These are phyloP conservation scores for Saussurea involucrata DNA, from an alignment of 129 eudicot genomes.

Conservation along the genomic window DNA sequence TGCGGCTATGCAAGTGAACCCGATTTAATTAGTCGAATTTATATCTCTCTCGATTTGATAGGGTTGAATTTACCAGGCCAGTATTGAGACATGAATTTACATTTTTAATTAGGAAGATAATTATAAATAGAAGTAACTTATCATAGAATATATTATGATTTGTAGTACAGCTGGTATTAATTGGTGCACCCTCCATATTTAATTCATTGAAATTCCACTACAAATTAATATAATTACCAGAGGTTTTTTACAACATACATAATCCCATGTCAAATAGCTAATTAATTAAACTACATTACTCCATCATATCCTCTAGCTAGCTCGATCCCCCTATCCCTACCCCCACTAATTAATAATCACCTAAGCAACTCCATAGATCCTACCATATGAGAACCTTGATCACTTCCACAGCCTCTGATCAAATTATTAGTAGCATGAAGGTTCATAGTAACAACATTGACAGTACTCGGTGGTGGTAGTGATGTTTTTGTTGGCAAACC, in stretches of 20 bases:
- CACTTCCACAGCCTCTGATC: conserved; percentile 24
- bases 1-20: too few relatives aligned
- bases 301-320: not conserved
- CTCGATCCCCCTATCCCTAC: not conserved
- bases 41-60: too few relatives aligned
- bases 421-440: conserved; percentile 18
- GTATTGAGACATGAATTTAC: too few relatives aligned
- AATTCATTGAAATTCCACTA: not conserved
- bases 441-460: not conserved
- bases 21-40: too few relatives aligned
- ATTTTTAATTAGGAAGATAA: too few relatives aligned
- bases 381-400: conserved; percentile 19
- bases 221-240: not conserved
- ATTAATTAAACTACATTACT: conserved; percentile 8
- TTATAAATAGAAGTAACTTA: not conserved
- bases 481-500: conserved; percentile 21
- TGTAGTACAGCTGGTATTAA: not conserved
- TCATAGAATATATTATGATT: not conserved
- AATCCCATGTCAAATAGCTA: conserved; percentile 16
- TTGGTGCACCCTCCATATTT: not conserved
- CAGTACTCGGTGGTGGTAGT: not conserved
- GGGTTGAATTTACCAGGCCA: too few relatives aligned
- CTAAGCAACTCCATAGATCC: conserved; percentile 44
- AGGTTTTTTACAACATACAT: conserved; percentile 10
- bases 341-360: conserved; percentile 14